phyloP scores from a whole-genome alignment of 352 stramenopile genomes.

The Globisporangium acanthophoron region DNA sequence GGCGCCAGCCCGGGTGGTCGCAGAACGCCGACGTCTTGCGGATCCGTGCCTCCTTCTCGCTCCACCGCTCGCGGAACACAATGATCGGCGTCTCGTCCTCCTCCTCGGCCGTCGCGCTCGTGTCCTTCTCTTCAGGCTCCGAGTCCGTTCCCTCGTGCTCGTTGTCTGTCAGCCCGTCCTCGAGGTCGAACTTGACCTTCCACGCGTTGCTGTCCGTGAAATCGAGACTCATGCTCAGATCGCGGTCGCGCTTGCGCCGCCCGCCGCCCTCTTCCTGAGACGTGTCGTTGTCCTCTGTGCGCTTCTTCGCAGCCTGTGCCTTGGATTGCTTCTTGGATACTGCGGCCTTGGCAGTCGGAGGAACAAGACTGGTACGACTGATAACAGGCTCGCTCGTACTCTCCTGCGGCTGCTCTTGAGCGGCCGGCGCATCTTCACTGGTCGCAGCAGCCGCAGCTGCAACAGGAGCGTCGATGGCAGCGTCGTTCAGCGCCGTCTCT shows the following conservation, averaged over 20 bases:
- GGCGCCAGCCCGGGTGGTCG: slow-evolving; percentile 51
- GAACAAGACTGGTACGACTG: background rate
- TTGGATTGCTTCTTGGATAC: background rate
- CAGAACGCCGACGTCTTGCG: slow-evolving; percentile 45
- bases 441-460: background rate
- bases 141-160: slow-evolving; percentile 22
- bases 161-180: slow-evolving; percentile 55
- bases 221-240: slow-evolving; percentile 67
- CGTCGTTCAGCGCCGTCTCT: background rate
- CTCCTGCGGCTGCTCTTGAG: background rate
- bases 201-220: slow-evolving; percentile 66
- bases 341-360: background rate
- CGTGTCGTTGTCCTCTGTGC: slow-evolving; percentile 8
- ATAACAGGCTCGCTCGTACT: background rate
- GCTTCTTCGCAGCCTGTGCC: background rate
- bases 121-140: slow-evolving; percentile 19
- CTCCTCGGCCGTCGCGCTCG: slow-evolving; percentile 16
- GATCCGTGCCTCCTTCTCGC: slow-evolving; percentile 69
- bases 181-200: slow-evolving; percentile 71
- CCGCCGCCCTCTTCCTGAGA: slow-evolving; percentile 24
- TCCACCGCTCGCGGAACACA: slow-evolving; percentile 79
- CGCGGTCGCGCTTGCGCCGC: slow-evolving; percentile 27
- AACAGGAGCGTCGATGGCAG: background rate
- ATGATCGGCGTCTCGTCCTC: slow-evolving; percentile 58
- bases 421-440: background rate